Conservation (phyloP, 345 rosid genomes). For the Aegle marmelos region DNA sequence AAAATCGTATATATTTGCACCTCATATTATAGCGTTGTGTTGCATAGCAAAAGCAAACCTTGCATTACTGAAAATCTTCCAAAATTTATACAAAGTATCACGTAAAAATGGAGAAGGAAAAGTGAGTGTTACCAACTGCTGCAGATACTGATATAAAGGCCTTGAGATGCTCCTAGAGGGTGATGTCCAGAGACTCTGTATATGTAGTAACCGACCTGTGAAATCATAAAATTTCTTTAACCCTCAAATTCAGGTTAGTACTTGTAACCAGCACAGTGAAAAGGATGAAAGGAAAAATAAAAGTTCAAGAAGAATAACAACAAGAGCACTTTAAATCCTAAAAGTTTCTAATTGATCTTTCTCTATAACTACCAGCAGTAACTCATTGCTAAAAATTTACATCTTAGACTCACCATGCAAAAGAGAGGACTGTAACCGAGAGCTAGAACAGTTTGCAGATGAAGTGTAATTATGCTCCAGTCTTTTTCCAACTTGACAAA, state of each 20-base stretch:
- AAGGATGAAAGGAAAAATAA: neutral
- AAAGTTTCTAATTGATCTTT: neutral
- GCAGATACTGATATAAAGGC: constrained; percentile 65
- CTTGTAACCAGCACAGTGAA: neutral
- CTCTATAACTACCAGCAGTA: neutral
- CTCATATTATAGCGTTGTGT: neutral
- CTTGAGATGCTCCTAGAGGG: constrained; percentile 33
- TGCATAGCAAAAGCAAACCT: neutral
- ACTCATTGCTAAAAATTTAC: neutral
- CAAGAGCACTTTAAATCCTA: neutral
- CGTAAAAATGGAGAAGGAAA: neutral
- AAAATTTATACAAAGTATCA: neutral
- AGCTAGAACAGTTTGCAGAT: constrained; percentile 26
- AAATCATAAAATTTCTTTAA: neutral
- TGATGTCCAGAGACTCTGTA: constrained; percentile 42
- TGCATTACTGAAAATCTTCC: neutral
- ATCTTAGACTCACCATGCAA: constrained; percentile 28
- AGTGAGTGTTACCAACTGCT: constrained; percentile 52
- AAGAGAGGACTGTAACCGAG: constrained; percentile 27
- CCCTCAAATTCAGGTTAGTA: neutral
- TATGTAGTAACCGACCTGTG: constrained; percentile 39
- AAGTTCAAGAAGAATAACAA: neutral
- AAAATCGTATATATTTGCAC: neutral
- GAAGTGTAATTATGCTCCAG: constrained; percentile 33
- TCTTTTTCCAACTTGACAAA: constrained; percentile 48